These are phyloP conservation scores for Scenedesmus sp. DNA, from an alignment of 163 green algal genomes.

Conservation along the genomic window DNA sequence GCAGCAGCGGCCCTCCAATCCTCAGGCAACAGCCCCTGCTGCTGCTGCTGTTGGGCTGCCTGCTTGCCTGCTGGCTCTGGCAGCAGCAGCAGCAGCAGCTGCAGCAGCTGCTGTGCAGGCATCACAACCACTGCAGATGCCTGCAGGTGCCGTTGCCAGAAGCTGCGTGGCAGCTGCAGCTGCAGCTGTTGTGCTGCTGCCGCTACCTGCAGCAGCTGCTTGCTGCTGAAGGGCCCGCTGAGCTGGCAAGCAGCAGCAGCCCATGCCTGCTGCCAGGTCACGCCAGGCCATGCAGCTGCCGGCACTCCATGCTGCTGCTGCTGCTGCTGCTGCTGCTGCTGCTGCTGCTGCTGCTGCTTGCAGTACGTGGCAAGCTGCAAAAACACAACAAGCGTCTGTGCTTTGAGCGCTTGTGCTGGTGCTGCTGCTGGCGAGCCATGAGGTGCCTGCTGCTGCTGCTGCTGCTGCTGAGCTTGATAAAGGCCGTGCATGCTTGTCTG, in stretches of 20 bases:
- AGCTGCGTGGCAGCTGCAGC: slow-evolving; percentile 28
- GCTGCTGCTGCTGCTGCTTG: slow-evolving; percentile 24
- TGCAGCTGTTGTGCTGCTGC: neutral
- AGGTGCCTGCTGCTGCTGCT: neutral
- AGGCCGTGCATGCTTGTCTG: neutral
- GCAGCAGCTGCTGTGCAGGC: slow-evolving; percentile 3
- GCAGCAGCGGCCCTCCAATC: neutral
- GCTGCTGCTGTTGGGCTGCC: neutral
- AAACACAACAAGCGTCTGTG: neutral
- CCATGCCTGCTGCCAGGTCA: slow-evolving; percentile 29
- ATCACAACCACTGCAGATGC: neutral
- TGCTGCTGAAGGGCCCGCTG: neutral
- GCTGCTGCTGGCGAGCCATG: neutral
- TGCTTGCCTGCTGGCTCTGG: neutral
- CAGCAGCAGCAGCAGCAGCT: slow-evolving; percentile 6
- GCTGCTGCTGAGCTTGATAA: neutral
- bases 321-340: slow-evolving; percentile 24
- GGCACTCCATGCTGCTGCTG: neutral
- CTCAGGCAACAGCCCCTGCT: slow-evolving; percentile 4
- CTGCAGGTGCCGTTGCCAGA: slow-evolving; percentile 6
- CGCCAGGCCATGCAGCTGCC: neutral
- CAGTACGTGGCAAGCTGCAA: neutral
- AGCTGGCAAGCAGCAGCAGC: neutral
- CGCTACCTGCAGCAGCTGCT: neutral
- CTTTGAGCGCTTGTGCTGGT: neutral